These are phyloP conservation scores for Fusarium albosuccineum DNA, from an alignment of 2,329 filamentous ascomycete species.

Conservation along the genomic window DNA sequence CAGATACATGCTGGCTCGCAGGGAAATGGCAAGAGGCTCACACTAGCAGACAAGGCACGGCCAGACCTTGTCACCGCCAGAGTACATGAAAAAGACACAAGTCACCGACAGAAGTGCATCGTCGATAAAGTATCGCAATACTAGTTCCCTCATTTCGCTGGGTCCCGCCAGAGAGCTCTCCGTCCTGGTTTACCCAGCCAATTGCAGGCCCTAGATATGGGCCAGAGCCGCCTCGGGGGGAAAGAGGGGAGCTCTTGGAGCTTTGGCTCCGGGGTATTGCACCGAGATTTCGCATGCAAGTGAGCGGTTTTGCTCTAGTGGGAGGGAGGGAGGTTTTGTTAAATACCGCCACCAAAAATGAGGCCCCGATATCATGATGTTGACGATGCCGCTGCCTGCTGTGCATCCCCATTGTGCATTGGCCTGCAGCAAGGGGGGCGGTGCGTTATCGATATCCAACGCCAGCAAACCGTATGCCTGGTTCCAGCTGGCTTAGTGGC, in stretches of 20 bases:
- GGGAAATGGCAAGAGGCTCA: slow-evolving; percentile 28
- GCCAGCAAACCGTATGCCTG: neutral
- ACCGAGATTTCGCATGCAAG: neutral
- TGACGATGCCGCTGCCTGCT: slow-evolving; percentile 13
- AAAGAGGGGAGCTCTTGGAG: slow-evolving; percentile 11
- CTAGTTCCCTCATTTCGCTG: slow-evolving; percentile 40
- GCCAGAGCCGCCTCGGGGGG: slow-evolving; percentile 16
- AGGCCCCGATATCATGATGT: slow-evolving; percentile 34
- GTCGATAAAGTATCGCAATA: slow-evolving; percentile 5
- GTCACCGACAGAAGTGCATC: neutral
- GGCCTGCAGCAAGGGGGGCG: no score
- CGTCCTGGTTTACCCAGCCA: slow-evolving; percentile 23
- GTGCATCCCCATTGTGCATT: neutral
- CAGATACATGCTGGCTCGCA: slow-evolving; percentile 2
- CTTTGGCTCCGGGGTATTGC: slow-evolving; percentile 21
- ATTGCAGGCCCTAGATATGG: slow-evolving; percentile 34
- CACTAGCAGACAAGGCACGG: slow-evolving; percentile 18
- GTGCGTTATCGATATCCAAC: neutral
- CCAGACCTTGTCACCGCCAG: neutral
- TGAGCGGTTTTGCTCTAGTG: slow-evolving; percentile 16
- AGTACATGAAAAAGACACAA: slow-evolving; percentile 17
- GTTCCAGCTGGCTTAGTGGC: neutral
- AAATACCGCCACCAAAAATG: slow-evolving; percentile 4
- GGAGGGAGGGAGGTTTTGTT: neutral
- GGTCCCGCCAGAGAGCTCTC: slow-evolving; percentile 21